phyloP scores from a whole-genome alignment of 495 filamentous ascomycete species.

The Annulohypoxylon moriforme region DNA sequence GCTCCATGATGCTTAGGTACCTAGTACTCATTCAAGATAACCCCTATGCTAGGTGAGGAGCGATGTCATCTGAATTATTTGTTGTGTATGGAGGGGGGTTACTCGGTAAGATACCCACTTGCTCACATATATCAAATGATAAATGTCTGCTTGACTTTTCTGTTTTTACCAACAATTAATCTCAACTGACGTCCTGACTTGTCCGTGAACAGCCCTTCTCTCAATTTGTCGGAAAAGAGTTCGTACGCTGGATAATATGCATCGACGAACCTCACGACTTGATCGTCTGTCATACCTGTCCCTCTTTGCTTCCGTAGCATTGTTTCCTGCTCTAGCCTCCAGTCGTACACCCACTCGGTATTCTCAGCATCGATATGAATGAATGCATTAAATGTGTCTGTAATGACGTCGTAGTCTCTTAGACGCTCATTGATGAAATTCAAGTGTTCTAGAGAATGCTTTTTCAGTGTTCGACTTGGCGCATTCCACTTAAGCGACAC shows the following conservation, averaged over 20 bases:
- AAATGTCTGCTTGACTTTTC: constrained; percentile 69
- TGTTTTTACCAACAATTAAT: constrained; percentile 74
- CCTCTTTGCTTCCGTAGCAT: constrained; percentile 69
- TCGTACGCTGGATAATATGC: constrained; percentile 73
- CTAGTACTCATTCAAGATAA: constrained; percentile 14
- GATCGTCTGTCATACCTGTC: constrained; percentile 76
- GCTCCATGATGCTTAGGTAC: constrained; percentile 16
- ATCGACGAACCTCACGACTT: constrained; percentile 65
- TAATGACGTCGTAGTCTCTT: constrained; percentile 75
- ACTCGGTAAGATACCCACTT: constrained; percentile 43
- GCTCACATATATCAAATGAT: constrained; percentile 58
- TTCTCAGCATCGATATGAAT: constrained; percentile 90
- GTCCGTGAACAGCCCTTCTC: constrained; percentile 69
- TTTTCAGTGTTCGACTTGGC: constrained; percentile 63
- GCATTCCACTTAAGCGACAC: constrained; percentile 66
- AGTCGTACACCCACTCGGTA: constrained; percentile 82
- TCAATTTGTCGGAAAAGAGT: constrained; percentile 75
- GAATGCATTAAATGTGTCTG: constrained; percentile 80
- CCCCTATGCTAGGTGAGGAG: constrained; percentile 7
- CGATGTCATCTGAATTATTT: constrained; percentile 8
- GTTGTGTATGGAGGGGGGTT: constrained; percentile 22
- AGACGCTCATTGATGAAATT: constrained; percentile 78
- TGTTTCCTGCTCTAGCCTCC: constrained; percentile 86
- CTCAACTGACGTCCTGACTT: constrained; percentile 71
- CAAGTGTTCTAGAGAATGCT: constrained; percentile 74